A percentile compares a stretch with the other conserved stretches of the same genome.
Conservation (phyloP, 805 yeast species). For the Pichia nanzhaoensis region DNA sequence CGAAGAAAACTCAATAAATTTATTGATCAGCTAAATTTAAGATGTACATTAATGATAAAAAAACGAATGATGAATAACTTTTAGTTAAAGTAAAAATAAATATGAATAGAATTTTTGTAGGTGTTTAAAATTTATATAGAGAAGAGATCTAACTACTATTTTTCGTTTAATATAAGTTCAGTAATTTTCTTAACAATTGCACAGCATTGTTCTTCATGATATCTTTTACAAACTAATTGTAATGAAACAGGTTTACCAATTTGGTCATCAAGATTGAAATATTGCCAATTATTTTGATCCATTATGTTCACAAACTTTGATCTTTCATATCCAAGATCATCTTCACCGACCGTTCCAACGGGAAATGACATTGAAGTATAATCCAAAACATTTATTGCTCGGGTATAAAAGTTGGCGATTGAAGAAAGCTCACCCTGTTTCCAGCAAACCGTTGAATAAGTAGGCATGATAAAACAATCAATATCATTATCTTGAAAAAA, state of each 20-base stretch:
- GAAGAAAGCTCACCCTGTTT: constrained; percentile 34
- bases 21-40: neutral
- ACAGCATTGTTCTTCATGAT: constrained; percentile 47
- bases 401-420: constrained; percentile 46
- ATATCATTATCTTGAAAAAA: constrained; percentile 41
- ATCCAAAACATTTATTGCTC: constrained; percentile 48
- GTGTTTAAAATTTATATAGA: neutral
- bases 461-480: constrained; percentile 47
- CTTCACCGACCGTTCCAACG: constrained; percentile 33
- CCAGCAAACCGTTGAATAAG: constrained; percentile 37
- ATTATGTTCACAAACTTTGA: constrained; percentile 28
- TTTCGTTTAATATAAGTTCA: neutral
- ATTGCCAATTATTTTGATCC: constrained; percentile 32
- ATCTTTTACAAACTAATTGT: constrained; percentile 49
- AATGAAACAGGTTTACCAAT: constrained; percentile 47
- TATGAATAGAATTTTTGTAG: neutral
- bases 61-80: neutral
- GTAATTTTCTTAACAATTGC: constrained; percentile 7
- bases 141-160: neutral
- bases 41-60: neutral
- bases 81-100: neutral
- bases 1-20: constrained; percentile 9
- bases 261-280: constrained; percentile 37
- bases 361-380: constrained; percentile 42
- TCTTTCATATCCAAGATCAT: constrained; percentile 31